A percentile compares a stretch with the other conserved stretches of the same genome.
Conservation (phyloP, 257 asterid genomes). For the Catharanthus roseus region DNA sequence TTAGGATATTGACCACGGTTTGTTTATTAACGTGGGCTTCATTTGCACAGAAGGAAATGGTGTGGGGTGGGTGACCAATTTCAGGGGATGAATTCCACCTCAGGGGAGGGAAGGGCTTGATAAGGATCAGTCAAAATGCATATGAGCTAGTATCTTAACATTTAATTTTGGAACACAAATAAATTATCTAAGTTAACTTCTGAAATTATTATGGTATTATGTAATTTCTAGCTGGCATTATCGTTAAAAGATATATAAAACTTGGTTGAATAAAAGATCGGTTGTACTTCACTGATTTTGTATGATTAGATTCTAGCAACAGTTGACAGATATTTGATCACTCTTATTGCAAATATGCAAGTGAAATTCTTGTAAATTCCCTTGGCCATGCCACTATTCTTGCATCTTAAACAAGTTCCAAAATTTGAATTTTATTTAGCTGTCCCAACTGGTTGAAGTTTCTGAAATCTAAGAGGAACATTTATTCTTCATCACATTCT, state of each 20-base stretch:
- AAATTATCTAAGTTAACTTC: neutral
- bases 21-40: neutral
- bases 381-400: neutral
- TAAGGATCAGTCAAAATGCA: neutral
- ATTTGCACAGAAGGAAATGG: neutral
- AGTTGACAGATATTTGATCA: too few relatives aligned
- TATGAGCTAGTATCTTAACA: neutral
- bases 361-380: too few relatives aligned
- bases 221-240: too few relatives aligned
- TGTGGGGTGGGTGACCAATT: neutral
- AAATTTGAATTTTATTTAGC: neutral
- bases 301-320: too few relatives aligned
- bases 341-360: too few relatives aligned
- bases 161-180: neutral
- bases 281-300: too few relatives aligned
- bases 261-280: neutral
- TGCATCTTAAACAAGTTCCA: neutral
- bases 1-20: neutral
- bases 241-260: neutral
- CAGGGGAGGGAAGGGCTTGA: neutral
- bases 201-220: neutral
- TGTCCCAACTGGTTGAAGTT: neutral
- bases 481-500: neutral
- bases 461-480: neutral
- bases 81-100: neutral